Percentiles rank a stretch among this genome's conserved stretches.
These are phyloP conservation scores for Lentinula lateritia DNA, from an alignment of 768 basidiomycete species.

Conservation along the genomic window DNA sequence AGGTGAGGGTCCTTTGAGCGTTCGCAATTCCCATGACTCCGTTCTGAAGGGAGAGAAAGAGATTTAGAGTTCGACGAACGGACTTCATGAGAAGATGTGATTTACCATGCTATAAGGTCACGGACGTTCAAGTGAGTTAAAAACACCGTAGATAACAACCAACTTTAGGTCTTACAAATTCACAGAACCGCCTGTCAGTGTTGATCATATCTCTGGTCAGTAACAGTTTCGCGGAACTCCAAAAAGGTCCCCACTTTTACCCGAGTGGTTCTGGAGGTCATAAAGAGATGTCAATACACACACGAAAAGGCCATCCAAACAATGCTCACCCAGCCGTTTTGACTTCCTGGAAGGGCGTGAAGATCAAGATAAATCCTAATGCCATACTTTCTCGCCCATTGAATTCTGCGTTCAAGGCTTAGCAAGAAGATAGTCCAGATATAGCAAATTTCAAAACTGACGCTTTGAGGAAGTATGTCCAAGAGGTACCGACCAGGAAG, in stretches of 20 bases:
- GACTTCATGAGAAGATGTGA: neutral
- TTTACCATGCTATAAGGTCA: neutral
- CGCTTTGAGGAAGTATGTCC: slow-evolving; percentile 49
- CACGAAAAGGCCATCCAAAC: neutral
- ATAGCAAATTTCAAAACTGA: slow-evolving; percentile 12
- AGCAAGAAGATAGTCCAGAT: slow-evolving; percentile 20
- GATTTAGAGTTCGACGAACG: neutral
- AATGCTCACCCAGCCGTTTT: slow-evolving; percentile 85
- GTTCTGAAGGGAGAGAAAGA: slow-evolving; percentile 20
- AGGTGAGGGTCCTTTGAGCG: slow-evolving; percentile 77
- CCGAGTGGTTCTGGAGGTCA: slow-evolving; percentile 41
- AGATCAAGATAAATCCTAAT: slow-evolving; percentile 84
- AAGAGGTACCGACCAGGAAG: slow-evolving; percentile 70
- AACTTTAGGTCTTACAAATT: slow-evolving; percentile 43
- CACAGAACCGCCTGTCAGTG: slow-evolving; percentile 52
- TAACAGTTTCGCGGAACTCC: neutral
- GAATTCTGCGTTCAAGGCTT: slow-evolving; percentile 61
- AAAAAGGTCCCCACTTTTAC: slow-evolving; percentile 29
- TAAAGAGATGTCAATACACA: neutral
- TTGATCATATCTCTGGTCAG: neutral
- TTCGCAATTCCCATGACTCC: slow-evolving; percentile 90
- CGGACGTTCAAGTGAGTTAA: neutral
- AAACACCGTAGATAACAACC: neutral
- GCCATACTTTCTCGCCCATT: slow-evolving; percentile 93
- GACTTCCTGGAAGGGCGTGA: slow-evolving; percentile 65